Base-by-base conservation (phyloP, 768 basidiomycete genomes). In the Rhodocollybia butyracea region DNA sequence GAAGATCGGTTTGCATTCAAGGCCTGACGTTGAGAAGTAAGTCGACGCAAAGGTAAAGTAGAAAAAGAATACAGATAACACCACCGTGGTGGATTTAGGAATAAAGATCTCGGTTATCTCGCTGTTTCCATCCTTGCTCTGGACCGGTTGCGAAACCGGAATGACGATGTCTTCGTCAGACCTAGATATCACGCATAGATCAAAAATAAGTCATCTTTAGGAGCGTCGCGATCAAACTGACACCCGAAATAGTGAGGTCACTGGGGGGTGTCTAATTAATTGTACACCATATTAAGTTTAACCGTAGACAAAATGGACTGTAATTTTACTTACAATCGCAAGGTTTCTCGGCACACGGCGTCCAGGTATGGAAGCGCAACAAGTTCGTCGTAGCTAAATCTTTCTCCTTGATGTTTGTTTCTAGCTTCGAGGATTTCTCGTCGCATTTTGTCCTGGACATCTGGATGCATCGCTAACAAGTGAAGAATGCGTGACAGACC, bases 321-420 rank as follows among this genome's bases (percentile, higher is more conserved):
- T 50, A 27, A 24, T 10, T 36, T 24, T 32, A 61, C 68, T 51
- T 54, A 72, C 70, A 75, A 51, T 51, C 76, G 66, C 17, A 77
- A 61, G 1, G 74, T 74, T 57, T 76, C 76, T 41, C 69, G 62
- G 53, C 70, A 73, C 5, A 77, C 59, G 0, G 76, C 75, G 56
- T 77, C 73, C 13, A 77, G 64, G 47, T 71, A 76, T 0, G 73
- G 69, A 32, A 76, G 65, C 13, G 48, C 48, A 12, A 70, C 66
- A 7, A 80, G 65, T 3, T 64, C 63, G 40, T 78, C 76, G 46
- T 73, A 77, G 2, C 57, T 30, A 3, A 79, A 40, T 10, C 72
- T 66, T 0, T 61, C 60, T 3, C 60, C 59, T 11, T 61, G 52
- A 21, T 53, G 56, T 31, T 62, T 55, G 24, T 55, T 58, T 34